Evolutionary conservation across 2,329 filamentous ascomycete genomes (phyloP).

Genomic region (Coniella vitis): DNA sequence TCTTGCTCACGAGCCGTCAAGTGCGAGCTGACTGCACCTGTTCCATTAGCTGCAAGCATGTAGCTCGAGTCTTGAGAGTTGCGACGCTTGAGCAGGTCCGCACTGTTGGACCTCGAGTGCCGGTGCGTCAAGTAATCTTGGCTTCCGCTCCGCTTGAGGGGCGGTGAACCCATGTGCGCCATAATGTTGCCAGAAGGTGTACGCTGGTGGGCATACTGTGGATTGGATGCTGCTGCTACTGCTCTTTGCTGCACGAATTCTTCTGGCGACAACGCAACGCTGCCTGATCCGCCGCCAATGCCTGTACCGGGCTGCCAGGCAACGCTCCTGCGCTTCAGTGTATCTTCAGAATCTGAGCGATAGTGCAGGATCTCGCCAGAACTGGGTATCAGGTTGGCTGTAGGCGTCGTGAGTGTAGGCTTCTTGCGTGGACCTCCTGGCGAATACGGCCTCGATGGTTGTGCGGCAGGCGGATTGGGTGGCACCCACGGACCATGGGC

Average conservation of each 20-base stretch:
- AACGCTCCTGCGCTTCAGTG: slow-evolving; percentile 53
- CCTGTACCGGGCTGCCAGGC: slow-evolving; percentile 72
- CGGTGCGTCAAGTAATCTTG: slow-evolving; percentile 31
- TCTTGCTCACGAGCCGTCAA: slow-evolving; percentile 86
- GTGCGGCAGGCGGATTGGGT: slow-evolving; percentile 19
- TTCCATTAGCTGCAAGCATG: slow-evolving; percentile 41
- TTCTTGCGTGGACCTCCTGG: slow-evolving; percentile 22
- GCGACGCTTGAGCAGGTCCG: slow-evolving; percentile 43
- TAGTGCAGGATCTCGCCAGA: slow-evolving; percentile 29
- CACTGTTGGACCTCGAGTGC: slow-evolving; percentile 41
- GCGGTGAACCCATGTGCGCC: slow-evolving; percentile 33
- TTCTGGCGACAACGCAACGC: slow-evolving; percentile 60
- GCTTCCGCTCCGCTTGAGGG: slow-evolving; percentile 34
- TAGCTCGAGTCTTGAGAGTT: slow-evolving; percentile 52
- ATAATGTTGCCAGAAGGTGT: slow-evolving; percentile 47
- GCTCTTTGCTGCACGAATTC: slow-evolving; percentile 79
- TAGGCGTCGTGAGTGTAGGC: slow-evolving; percentile 15
- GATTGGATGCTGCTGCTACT: slow-evolving; percentile 42
- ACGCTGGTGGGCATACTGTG: slow-evolving; percentile 54
- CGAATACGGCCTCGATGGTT: slow-evolving; percentile 26
- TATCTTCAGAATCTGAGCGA: slow-evolving; percentile 44
- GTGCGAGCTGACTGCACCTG: slow-evolving; percentile 38
- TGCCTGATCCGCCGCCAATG: slow-evolving; percentile 38
- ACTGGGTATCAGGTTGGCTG: slow-evolving; percentile 13
- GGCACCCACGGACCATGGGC: slow-evolving; percentile 13